Base-by-base conservation (phyloP, 257 asterid genomes). In the Jaltomata sinuosa region DNA sequence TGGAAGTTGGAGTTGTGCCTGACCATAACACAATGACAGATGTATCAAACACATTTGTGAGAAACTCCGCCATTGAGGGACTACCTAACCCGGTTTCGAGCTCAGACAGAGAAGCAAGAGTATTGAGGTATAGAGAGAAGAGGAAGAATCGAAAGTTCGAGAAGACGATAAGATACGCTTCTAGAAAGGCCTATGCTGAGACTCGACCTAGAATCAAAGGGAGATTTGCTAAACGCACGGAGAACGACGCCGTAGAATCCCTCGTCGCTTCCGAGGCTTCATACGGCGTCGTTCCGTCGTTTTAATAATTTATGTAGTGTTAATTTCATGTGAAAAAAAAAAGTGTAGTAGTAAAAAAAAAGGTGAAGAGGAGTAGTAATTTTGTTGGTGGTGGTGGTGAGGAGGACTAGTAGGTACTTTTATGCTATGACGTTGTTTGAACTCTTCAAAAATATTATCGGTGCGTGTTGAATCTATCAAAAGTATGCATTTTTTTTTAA, bases 151-250 rank as follows among this genome's bases (percentile, higher is more conserved):
- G 98, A 27, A 94, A 82, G 84, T 94, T 94, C 14, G 97, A 94
- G 84, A 94, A 94, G 65, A 94, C 97, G 1, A 93, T 93, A 29
- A 86, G 98, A 65, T 94, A 94, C 49, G 97, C 98, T 0, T 94
- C 98, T 11, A 90, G 98, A 62, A 94, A 94, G 85, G 97, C 98
- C 3, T 94, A 94, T 6, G 98, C 98, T 1, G 98, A 94, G 87
- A 93, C 94, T 1, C 90, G 98, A 7, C 97, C 97, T 1, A 87
- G 97, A 83, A 90, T 94, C 87, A 94, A 93, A 84, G 98, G 98
- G 0, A 84, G 98, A 80, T 94, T 94, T 14, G 97, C 97, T 7
- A 94, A 92, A 84, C 91, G 94, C 4, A 54, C 92, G 5, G 98
- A 93, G 89, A 91, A 77, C 11, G 94, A 92, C 7, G 86, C 84